Base-by-base conservation (phyloP, 164 flowering plant species). In the Vitis vinifera region DNA sequence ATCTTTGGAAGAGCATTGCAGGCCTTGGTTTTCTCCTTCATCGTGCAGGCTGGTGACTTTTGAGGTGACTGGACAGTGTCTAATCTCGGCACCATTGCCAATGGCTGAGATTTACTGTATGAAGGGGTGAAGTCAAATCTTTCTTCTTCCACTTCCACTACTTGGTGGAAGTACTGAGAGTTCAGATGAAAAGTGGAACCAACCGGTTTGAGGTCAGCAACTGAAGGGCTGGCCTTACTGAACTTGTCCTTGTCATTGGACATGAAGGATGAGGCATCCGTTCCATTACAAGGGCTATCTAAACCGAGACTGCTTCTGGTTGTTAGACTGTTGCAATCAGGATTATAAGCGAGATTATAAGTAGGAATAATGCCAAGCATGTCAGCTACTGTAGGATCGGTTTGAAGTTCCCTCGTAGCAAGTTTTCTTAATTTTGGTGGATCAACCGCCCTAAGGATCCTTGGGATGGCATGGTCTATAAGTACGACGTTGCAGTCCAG, bases 381-480 rank as follows among this genome's bases (percentile, higher is more conserved):
- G 7, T 78, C 73, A 8, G 59, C 69, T 16, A 44, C 73, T 10
- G 65, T 62, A 2, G 61, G 69, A 47, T 71, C 68, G 16, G 14
- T 37, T 58, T 67, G 55, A 51, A 47, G 37, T 1, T 4, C 50
- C n/a, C 14, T 4, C 16, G 3, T 23, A 14, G 63, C 44, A 55
- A 48, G 62, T 62, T 50, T 55, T 69, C 62, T 8, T 4, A n/a
- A 52, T 8, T 58, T 59, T 23, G 29, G 58, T 31, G 67, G 9
- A 16, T 69, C 68, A 15, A 60, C 59, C 16, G 73, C 53, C 62
- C 68, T 68, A 3, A 81, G 70, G 23, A 72, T 51, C 65, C 74
- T 81, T n/a, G 76, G 80, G 53, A 74, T 76, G 73, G 75, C 77
- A 19, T 77, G 78, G 61, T 81, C 85, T 3, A 79, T 68, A 10